Percentiles rank a stretch among this genome's conserved stretches.
phyloP scores from a whole-genome alignment of 805 yeast species.

The Jamesozyma hellenica region DNA sequence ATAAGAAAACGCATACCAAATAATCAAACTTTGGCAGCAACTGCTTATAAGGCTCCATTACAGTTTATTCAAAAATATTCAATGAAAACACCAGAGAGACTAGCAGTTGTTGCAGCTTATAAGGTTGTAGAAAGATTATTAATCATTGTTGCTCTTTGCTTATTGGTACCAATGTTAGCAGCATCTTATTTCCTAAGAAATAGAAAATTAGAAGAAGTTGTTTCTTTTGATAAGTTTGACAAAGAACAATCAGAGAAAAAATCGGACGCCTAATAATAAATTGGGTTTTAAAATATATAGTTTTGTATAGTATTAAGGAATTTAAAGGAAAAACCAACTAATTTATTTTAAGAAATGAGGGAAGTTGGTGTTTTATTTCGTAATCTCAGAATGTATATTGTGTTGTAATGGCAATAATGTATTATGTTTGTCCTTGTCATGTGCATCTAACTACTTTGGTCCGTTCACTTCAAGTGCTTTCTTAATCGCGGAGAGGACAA shows the following conservation, averaged over 20 bases:
- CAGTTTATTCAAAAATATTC: slow-evolving; percentile 36
- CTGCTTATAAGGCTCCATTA: slow-evolving; percentile 42
- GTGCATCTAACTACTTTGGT: too few relatives aligned
- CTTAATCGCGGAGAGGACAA: too few relatives aligned
- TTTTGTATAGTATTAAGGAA: too few relatives aligned
- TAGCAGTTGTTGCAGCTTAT: slow-evolving; percentile 43
- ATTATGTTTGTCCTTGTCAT: too few relatives aligned
- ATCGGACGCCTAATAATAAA: too few relatives aligned
- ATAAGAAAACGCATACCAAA: slow-evolving; percentile 31
- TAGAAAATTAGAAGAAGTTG: slow-evolving; percentile 30
- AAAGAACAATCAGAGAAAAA: not conserved
- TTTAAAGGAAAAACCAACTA: too few relatives aligned
- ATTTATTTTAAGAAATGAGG: too few relatives aligned
- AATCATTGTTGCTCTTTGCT: slow-evolving; percentile 41
- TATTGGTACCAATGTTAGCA: slow-evolving; percentile 43
- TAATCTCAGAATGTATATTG: too few relatives aligned
- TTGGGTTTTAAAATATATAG: too few relatives aligned
- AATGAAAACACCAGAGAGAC: slow-evolving; percentile 50
- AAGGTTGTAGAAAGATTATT: slow-evolving; percentile 43
- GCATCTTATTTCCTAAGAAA: slow-evolving; percentile 43
- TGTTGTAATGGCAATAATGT: too few relatives aligned
- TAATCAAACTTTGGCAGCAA: slow-evolving; percentile 27
- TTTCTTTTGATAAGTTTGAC: slow-evolving; percentile 4
- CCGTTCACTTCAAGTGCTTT: too few relatives aligned
- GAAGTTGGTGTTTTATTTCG: too few relatives aligned